Evolutionary conservation across 176 grass and related monocot species (phyloP), one percentile per base, ranked within the genome.

Genomic region (Avena sativa): DNA sequence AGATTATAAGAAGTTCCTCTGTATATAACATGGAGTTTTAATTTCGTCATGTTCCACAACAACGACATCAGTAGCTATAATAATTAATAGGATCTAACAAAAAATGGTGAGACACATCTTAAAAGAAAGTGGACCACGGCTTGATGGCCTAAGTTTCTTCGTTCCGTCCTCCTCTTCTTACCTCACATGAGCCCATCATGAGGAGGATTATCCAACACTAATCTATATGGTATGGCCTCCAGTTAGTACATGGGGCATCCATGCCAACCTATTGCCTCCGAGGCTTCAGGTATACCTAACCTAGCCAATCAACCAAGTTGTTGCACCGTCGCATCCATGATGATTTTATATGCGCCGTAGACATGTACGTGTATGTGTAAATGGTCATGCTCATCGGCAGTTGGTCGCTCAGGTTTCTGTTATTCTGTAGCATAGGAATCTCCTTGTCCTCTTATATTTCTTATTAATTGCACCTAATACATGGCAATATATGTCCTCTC

Each of bases 301-400:
- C 47, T 70, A 70, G 79, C 25, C 63, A 67, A 26, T 48, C 61
- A 50, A 40, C 13, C 0, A 75, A 21, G 26, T 43, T 10, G 84
- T 71, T 86, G 75, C 75, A 71, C 75, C 84, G 19, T 86, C 75
- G 44, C 84, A 79, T 86, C 84, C 46, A 4, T 66, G 53, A 70
- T 70, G 14, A 40, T 70, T 40, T 36, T 70, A 20, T 70, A 70
- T 70, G 8, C 67, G 40, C 34, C 34, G 67, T 43, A 70, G 19
- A 20, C 16, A 17, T 70, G 34, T 43, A 70, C 34, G 34, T 43
- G 13, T 67, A 67, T 17, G 14, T 7, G 2, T 6, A 26, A 66
- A 65, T 2, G 62, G 12, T 65, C 62, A 16, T 67, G 63, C 12
- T 36, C 6, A 34, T 67, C 26, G 26, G 12, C 60, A 64, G 59